A percentile compares a stretch with the other conserved stretches of the same genome.
phyloP scores from a whole-genome alignment of 306 rosid genomes.

The Vigna radiata region DNA sequence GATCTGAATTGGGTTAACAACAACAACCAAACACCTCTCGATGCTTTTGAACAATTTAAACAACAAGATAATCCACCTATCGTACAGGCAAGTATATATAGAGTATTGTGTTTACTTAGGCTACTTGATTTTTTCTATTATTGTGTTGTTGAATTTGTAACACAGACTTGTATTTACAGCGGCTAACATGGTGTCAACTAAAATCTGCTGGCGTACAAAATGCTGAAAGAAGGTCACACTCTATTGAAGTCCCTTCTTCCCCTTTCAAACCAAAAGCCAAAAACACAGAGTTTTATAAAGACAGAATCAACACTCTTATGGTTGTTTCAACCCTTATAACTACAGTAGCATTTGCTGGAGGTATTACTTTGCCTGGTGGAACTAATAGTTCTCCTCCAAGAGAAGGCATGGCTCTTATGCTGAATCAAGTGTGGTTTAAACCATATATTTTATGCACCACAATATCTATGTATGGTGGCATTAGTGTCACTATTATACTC shows the following conservation, averaged over 20 bases:
- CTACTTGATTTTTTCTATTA: too few species aligned
- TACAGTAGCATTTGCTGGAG: constrained; percentile 38
- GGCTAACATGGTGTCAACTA: constrained; percentile 13
- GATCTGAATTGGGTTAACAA: background rate
- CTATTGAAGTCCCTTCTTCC: background rate
- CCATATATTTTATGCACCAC: constrained; percentile 31
- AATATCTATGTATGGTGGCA: constrained; percentile 44
- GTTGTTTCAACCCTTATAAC: constrained; percentile 40
- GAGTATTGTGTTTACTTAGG: too few species aligned
- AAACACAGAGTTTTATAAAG: background rate
- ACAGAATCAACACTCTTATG: constrained; percentile 38
- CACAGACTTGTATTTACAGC: background rate
- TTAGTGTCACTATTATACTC: constrained; percentile 28
- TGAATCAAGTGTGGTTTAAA: background rate
- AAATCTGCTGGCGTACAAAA: background rate
- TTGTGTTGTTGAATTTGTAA: too few species aligned
- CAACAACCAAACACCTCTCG: constrained; percentile 3
- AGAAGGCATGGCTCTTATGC: constrained; percentile 11
- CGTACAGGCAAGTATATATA: background rate
- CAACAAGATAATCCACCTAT: background rate
- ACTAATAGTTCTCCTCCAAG: background rate
- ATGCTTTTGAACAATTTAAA: background rate
- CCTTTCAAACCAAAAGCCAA: too few species aligned
- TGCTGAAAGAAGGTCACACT: background rate
- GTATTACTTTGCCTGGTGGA: constrained; percentile 43